Evolutionary conservation across 805 yeast species (phyloP).

Genomic region (Pichia manshurica): DNA sequence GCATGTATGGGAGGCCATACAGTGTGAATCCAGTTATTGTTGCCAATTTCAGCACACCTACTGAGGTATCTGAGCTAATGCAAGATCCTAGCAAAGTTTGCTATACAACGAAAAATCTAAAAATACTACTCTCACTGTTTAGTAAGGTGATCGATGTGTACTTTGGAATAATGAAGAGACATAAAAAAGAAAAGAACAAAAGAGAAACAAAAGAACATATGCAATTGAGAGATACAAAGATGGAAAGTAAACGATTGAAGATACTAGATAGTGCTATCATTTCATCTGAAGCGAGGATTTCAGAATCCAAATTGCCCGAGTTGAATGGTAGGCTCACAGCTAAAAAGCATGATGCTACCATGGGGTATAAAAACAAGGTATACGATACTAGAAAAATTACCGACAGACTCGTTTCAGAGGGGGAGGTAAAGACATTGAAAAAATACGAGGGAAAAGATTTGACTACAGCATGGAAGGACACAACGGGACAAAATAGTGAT

Average conservation of each 20-base stretch:
- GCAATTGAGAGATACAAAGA: not conserved
- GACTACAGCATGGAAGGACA: too few relatives aligned
- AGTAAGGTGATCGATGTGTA: slow-evolving; percentile 29
- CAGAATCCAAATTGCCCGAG: slow-evolving; percentile 2
- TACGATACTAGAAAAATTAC: not conserved
- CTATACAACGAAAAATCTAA: slow-evolving; percentile 22
- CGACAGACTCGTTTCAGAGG: not conserved
- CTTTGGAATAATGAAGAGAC: slow-evolving; percentile 11
- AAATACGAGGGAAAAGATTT: too few relatives aligned
- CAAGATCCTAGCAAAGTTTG: slow-evolving; percentile 38
- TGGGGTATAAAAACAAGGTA: not conserved
- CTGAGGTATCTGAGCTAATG: slow-evolving; percentile 31
- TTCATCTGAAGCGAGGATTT: slow-evolving; percentile 5
- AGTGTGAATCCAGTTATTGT: slow-evolving; percentile 36
- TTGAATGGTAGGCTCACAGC: slow-evolving; percentile 1
- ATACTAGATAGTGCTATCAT: not conserved
- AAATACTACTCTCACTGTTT: slow-evolving; percentile 29
- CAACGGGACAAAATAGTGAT: too few relatives aligned
- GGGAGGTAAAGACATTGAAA: not conserved
- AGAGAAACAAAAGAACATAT: not conserved
- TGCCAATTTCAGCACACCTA: slow-evolving; percentile 22
- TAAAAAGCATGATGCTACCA: not conserved
- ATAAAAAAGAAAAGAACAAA: not conserved
- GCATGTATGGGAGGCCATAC: slow-evolving; percentile 30
- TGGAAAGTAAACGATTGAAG: not conserved